These are phyloP conservation scores for Cladophialophora psammophila DNA, from an alignment of 2,329 filamentous ascomycete genomes.

Conservation along the genomic window DNA sequence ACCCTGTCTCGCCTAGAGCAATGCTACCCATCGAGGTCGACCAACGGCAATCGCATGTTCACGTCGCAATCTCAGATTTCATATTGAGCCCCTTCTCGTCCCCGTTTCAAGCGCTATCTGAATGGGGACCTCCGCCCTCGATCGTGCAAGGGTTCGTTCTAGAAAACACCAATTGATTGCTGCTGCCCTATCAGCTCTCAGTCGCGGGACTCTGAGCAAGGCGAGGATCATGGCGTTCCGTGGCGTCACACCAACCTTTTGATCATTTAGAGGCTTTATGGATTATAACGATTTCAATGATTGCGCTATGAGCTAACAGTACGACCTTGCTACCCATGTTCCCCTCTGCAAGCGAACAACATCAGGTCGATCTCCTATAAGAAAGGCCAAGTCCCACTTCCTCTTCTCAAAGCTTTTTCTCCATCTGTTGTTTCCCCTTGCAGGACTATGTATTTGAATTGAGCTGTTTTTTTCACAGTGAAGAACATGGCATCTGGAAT, in stretches of 20 bases:
- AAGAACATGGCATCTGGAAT: conserved; percentile 29
- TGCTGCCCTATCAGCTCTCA: conserved; percentile 17
- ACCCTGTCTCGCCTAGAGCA: conserved; percentile 4
- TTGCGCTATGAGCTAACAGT: conserved; percentile 10
- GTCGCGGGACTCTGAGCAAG: not conserved
- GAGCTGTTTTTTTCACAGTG: conserved; percentile 4
- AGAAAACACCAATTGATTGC: conserved; percentile 15
- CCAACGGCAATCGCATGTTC: conserved; percentile 12
- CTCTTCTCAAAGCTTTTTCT: not conserved
- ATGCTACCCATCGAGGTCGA: not conserved
- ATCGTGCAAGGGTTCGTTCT: conserved; percentile 13
- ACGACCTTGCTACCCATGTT: conserved; percentile 3
- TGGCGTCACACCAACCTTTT: conserved; percentile 7
- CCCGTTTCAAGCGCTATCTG: not conserved
- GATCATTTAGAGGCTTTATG: not conserved
- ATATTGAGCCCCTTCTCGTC: not conserved
- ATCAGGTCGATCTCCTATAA: conserved; percentile 10
- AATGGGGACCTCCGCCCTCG: conserved; percentile 3
- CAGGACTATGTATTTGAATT: not conserved
- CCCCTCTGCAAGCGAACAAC: not conserved
- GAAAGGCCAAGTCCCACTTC: conserved; percentile 6
- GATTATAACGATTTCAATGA: not conserved
- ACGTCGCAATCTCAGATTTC: conserved; percentile 29
- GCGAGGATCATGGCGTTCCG: conserved; percentile 11
- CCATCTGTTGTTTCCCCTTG: conserved; percentile 3